These are phyloP conservation scores for Emmonsiellopsis sp. DNA, from an alignment of 2,329 filamentous ascomycete genomes.

Conservation along the genomic window DNA sequence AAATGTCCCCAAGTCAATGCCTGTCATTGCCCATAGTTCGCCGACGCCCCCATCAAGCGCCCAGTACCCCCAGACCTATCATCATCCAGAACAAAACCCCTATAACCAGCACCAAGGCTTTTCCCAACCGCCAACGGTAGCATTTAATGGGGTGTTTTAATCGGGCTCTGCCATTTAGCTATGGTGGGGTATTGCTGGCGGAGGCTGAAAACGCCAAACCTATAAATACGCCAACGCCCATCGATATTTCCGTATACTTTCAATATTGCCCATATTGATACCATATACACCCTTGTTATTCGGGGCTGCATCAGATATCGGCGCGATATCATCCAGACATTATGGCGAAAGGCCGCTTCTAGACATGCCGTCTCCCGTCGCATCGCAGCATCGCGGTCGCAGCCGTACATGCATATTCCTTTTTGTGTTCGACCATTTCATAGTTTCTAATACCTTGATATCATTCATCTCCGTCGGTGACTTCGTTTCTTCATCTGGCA, in stretches of 20 bases:
- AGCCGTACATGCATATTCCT: not conserved
- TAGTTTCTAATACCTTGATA: slow-evolving; percentile 5
- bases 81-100: slow-evolving; percentile 22
- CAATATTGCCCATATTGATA: slow-evolving; percentile 1
- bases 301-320: not conserved
- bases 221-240: not conserved
- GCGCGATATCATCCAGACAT: not conserved
- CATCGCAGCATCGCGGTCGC: not conserved
- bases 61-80: slow-evolving; percentile 27
- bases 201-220: not conserved
- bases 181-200: too few relatives aligned
- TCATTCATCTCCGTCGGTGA: slow-evolving; percentile 5
- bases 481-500: slow-evolving; percentile 32
- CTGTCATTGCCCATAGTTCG: slow-evolving; percentile 18
- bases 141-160: slow-evolving; percentile 19
- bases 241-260: not conserved
- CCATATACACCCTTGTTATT: not conserved
- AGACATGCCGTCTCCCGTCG: not conserved
- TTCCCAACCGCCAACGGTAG: slow-evolving; percentile 24
- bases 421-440: slow-evolving; percentile 15
- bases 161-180: not conserved
- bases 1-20: slow-evolving; percentile 21
- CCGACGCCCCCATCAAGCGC: slow-evolving; percentile 27
- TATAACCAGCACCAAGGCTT: slow-evolving; percentile 26
- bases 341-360: not conserved